Percentiles rank a stretch among this genome's conserved stretches.
Conservation (phyloP, 1,284 basidiomycete genomes). For the Cutaneotrichosporon daszewskae region DNA sequence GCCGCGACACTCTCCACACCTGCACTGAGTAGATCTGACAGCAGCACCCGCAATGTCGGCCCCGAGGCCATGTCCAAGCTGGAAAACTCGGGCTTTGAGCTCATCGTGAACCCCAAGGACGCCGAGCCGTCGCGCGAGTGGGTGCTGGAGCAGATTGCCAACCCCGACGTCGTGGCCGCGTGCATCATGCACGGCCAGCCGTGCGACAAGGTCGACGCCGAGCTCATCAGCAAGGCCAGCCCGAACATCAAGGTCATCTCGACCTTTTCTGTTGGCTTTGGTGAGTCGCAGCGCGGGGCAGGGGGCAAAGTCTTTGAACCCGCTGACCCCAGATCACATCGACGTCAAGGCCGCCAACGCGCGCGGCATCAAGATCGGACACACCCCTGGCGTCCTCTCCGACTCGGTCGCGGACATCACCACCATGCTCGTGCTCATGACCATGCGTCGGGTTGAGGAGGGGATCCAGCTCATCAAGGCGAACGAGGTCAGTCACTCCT, state of each 20-base stretch:
- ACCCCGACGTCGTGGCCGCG: slow-evolving; percentile 54
- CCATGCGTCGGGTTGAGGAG: slow-evolving; percentile 67
- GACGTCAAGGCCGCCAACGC: slow-evolving; percentile 60
- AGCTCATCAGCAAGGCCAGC: slow-evolving; percentile 63
- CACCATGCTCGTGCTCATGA: slow-evolving; percentile 86
- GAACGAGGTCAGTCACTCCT: too few species aligned
- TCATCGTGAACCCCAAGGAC: slow-evolving; percentile 66
- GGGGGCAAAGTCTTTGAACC: too few species aligned
- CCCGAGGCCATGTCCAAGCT: slow-evolving; percentile 64
- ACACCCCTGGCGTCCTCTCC: slow-evolving; percentile 84
- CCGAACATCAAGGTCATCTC: slow-evolving; percentile 64
- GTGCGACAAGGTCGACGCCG: slow-evolving; percentile 57
- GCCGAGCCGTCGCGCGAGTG: slow-evolving; percentile 62
- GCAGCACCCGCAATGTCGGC: slow-evolving; percentile 55
- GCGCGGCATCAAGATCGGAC: slow-evolving; percentile 69
- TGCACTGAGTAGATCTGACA: too few species aligned
- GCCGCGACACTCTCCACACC: too few species aligned
- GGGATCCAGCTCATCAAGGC: slow-evolving; percentile 61
- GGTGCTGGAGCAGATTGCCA: slow-evolving; percentile 70
- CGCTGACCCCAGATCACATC: slow-evolving; percentile 61
- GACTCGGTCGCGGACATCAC: slow-evolving; percentile 84
- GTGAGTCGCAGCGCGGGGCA: slow-evolving; percentile 54
- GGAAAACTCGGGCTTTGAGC: slow-evolving; percentile 38
- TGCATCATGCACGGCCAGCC: slow-evolving; percentile 39
- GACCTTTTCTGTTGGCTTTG: slow-evolving; percentile 80